These are phyloP conservation scores for Quercus lobata DNA, from an alignment of 331 rosid species.

Conservation along the genomic window DNA sequence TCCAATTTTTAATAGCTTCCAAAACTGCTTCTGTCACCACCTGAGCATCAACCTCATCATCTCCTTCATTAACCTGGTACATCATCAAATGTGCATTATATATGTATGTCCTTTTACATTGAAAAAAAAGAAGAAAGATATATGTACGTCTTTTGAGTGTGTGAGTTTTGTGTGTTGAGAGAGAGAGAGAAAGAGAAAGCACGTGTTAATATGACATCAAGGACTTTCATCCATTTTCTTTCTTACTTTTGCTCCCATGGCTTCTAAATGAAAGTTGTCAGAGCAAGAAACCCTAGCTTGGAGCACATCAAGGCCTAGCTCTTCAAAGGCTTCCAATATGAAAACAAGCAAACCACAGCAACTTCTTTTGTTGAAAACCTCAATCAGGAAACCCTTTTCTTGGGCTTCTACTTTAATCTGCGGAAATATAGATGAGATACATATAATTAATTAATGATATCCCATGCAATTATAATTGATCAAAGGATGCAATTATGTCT, in stretches of 20 bases:
- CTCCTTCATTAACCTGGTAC: slow-evolving; percentile 36
- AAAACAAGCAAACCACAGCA: slow-evolving; percentile 53
- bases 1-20: slow-evolving; percentile 60
- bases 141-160: too few species aligned
- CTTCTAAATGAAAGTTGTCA: slow-evolving; percentile 41
- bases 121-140: too few species aligned
- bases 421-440: neutral
- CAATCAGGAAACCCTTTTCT: slow-evolving; percentile 40
- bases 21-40: slow-evolving; percentile 40
- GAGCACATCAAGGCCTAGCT: slow-evolving; percentile 53
- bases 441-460: neutral
- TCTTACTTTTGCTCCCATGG: slow-evolving; percentile 39
- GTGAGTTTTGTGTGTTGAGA: neutral
- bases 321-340: slow-evolving; percentile 58
- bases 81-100: slow-evolving; percentile 3
- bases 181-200: neutral
- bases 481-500: neutral
- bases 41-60: slow-evolving; percentile 24
- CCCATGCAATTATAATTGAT: neutral
- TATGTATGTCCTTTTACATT: too few species aligned
- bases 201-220: neutral
- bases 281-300: slow-evolving; percentile 69
- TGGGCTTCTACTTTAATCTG: slow-evolving; percentile 38
- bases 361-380: slow-evolving; percentile 33
- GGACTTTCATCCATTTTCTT: neutral